These are phyloP conservation scores for Citrus unshiu DNA, from an alignment of 345 rosid genomes.

Conservation along the genomic window DNA sequence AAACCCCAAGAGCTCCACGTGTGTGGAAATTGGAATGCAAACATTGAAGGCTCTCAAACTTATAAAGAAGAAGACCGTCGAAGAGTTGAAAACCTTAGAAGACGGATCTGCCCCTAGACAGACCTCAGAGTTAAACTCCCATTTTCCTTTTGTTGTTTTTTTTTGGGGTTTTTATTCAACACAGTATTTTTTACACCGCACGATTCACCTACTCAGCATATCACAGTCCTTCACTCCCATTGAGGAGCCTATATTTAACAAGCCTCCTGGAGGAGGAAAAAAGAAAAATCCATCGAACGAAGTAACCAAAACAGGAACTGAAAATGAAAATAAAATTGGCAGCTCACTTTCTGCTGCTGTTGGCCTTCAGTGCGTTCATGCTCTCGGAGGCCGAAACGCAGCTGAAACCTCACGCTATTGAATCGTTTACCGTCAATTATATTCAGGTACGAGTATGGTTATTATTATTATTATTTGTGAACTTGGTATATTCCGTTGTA, in stretches of 20 bases:
- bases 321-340: constrained; percentile 16
- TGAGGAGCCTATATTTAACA: too few species aligned
- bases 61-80: background rate
- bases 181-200: background rate
- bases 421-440: constrained; percentile 49
- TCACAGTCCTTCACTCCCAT: background rate
- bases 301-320: background rate
- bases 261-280: background rate
- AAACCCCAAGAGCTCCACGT: background rate
- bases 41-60: background rate
- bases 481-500: too few species aligned
- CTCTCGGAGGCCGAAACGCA: constrained; percentile 24
- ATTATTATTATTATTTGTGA: too few species aligned
- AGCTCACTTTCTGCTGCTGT: constrained; percentile 15
- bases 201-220: background rate
- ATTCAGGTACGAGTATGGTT: constrained; percentile 41
- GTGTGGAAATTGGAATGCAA: background rate
- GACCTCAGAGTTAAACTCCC: background rate
- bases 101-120: background rate
- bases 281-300: too few species aligned
- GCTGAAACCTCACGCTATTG: constrained; percentile 39
- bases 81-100: background rate
- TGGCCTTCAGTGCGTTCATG: constrained; percentile 12
- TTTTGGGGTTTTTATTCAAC: too few species aligned
- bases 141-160: too few species aligned